Percentiles rank a stretch among this genome's conserved stretches.
Conservation (phyloP, 2,329 filamentous ascomycete genomes). For the Rutstroemia sp. region DNA sequence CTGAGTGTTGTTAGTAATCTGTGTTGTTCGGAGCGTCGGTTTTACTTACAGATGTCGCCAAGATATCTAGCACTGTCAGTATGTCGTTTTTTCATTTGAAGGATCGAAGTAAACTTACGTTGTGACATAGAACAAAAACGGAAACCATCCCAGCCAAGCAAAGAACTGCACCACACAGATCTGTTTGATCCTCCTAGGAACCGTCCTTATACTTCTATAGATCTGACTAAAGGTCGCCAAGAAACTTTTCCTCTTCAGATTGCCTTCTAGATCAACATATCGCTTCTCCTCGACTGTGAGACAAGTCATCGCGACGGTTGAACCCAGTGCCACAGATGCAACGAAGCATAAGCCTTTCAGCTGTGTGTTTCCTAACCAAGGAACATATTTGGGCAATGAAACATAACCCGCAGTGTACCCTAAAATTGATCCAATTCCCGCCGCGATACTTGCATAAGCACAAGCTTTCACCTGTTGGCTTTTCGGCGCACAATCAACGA, state of each 20-base stretch:
- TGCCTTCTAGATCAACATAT: not conserved
- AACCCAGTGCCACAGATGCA: constrained; percentile 14
- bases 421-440: constrained; percentile 27
- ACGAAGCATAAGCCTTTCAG: constrained; percentile 21
- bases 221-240: not conserved
- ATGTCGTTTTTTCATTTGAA: not conserved
- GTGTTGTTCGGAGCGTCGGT: not conserved
- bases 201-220: constrained; percentile 1
- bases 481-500: constrained; percentile 27
- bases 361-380: constrained; percentile 15
- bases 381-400: constrained; percentile 14
- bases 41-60: constrained; percentile 7
- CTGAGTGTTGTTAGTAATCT: not conserved
- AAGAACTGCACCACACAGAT: constrained; percentile 26
- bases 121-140: constrained; percentile 31
- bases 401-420: constrained; percentile 26
- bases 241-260: not conserved
- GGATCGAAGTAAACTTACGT: constrained; percentile 14
- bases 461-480: constrained; percentile 28
- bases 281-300: constrained; percentile 7
- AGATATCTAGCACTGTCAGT: constrained; percentile 7
- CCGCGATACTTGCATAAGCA: constrained; percentile 26
- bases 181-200: constrained; percentile 7
- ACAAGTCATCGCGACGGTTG: constrained; percentile 11
- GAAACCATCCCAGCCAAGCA: constrained; percentile 31